Conservation (phyloP, 2,329 filamentous ascomycete genomes). For the Phaeosphaeria sp. region DNA sequence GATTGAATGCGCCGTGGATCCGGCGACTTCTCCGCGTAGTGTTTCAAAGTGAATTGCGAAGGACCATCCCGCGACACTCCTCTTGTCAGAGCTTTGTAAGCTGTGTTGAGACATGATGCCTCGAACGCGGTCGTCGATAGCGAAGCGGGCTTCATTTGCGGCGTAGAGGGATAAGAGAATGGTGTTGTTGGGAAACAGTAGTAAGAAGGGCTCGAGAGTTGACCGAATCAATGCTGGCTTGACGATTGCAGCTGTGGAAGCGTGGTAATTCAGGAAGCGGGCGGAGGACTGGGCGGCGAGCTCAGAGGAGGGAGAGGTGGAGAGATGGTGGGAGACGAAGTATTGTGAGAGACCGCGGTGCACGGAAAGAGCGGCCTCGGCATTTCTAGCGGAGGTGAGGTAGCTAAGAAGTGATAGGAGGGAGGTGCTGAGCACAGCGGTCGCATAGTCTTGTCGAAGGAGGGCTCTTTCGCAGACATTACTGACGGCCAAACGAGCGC, state of each 20-base stretch:
- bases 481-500: constrained; percentile 15
- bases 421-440: constrained; percentile 65
- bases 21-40: constrained; percentile 49
- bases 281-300: constrained; percentile 72
- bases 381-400: constrained; percentile 54
- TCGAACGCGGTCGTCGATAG: constrained; percentile 79
- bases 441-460: constrained; percentile 49
- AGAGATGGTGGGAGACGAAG: constrained; percentile 31
- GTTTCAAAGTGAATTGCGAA: constrained; percentile 65
- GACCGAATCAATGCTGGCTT: constrained; percentile 70
- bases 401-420: constrained; percentile 73
- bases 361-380: constrained; percentile 47
- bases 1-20: constrained; percentile 58
- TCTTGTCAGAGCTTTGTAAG: constrained; percentile 34
- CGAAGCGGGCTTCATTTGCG: constrained; percentile 75
- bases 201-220: constrained; percentile 67
- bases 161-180: constrained; percentile 75
- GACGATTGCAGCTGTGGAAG: constrained; percentile 68
- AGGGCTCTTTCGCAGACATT: constrained; percentile 61
- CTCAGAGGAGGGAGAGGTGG: constrained; percentile 59
- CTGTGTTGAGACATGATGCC: constrained; percentile 61
- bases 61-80: constrained; percentile 58
- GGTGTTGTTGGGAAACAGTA: constrained; percentile 75
- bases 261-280: constrained; percentile 71
- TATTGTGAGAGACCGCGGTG: constrained; percentile 39